phyloP scores from a whole-genome alignment of 257 asterid genomes.

The Solanum etuberosum region DNA sequence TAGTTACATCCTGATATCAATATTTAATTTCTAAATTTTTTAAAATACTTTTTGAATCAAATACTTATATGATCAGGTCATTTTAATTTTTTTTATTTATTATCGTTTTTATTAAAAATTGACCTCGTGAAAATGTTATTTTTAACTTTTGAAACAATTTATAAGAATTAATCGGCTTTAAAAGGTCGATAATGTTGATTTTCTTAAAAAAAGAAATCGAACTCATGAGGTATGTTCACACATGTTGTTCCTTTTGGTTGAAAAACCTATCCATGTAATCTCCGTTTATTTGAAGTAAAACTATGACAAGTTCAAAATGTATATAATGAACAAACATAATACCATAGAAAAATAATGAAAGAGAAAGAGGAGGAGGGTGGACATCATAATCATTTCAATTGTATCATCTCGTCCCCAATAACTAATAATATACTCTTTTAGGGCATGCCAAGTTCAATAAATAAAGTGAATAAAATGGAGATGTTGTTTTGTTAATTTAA shows the following conservation, averaged over 20 bases:
- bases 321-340: neutral
- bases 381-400: neutral
- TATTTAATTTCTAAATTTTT: too few relatives aligned
- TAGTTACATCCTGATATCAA: neutral
- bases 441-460: neutral
- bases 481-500: neutral
- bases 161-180: neutral
- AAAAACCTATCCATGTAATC: neutral
- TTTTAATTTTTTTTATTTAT: too few relatives aligned
- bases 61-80: neutral
- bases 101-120: too few relatives aligned
- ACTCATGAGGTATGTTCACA: neutral
- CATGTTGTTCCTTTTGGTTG: too few relatives aligned
- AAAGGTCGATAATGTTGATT: neutral
- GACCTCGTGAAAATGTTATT: too few relatives aligned
- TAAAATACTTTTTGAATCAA: too few relatives aligned
- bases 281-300: neutral
- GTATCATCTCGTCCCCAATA: neutral
- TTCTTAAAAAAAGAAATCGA: neutral
- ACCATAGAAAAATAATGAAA: neutral
- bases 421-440: neutral
- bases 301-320: neutral
- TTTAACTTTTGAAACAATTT: neutral
- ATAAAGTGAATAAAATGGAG: neutral
- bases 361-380: neutral